phyloP scores from a whole-genome alignment of 768 basidiomycete genomes.

The Pleurotus tuoliensis region DNA sequence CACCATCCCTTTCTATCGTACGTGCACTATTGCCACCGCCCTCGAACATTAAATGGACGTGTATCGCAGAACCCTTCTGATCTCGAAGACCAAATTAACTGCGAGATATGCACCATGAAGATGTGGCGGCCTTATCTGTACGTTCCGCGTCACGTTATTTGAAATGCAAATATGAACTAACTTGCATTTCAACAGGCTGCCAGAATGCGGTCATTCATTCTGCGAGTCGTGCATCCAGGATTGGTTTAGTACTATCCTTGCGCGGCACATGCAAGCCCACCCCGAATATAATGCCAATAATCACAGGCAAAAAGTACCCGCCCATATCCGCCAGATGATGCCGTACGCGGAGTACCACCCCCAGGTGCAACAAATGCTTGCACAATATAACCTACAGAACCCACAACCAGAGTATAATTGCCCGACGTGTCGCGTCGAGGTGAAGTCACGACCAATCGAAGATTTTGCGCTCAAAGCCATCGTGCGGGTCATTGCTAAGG shows the following conservation, averaged over 20 bases:
- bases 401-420: constrained; percentile 58
- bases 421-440: constrained; percentile 56
- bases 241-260: constrained; percentile 46
- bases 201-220: constrained; percentile 68
- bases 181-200: constrained; percentile 35
- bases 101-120: constrained; percentile 59
- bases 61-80: constrained; percentile 32
- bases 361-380: constrained; percentile 22
- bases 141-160: constrained; percentile 17
- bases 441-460: constrained; percentile 50
- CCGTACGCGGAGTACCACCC: constrained; percentile 20
- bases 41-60: not conserved
- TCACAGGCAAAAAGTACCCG: constrained; percentile 14
- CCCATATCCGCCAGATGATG: constrained; percentile 10
- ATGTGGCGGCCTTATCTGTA: constrained; percentile 71
- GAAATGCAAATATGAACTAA: too few relatives aligned
- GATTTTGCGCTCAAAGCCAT: constrained; percentile 59
- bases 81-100: constrained; percentile 52
- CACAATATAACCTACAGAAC: constrained; percentile 20
- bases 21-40: not conserved
- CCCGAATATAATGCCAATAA: constrained; percentile 40
- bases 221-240: constrained; percentile 59
- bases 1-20: constrained; percentile 3
- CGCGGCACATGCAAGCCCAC: constrained; percentile 42
- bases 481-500: constrained; percentile 44